Conservation (phyloP, 2,329 filamentous ascomycete species). For the Leptographium galeiforme region DNA sequence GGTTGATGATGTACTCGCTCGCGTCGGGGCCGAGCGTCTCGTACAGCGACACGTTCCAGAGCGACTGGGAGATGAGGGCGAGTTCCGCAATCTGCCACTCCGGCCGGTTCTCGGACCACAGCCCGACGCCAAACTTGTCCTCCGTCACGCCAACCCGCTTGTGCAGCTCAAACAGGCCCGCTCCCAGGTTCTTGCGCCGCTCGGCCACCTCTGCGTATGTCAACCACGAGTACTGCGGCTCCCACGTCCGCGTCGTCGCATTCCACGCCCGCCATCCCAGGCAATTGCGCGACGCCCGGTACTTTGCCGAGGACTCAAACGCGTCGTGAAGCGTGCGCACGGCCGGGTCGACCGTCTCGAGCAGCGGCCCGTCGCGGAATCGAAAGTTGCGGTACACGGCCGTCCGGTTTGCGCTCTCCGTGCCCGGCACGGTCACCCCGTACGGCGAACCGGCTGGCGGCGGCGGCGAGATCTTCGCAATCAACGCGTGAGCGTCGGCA, state of each 20-base stretch:
- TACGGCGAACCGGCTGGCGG: slow-evolving; percentile 68
- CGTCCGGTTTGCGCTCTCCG: slow-evolving; percentile 57
- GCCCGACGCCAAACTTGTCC: slow-evolving; percentile 58
- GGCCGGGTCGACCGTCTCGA: slow-evolving; percentile 59
- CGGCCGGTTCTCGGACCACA: slow-evolving; percentile 79
- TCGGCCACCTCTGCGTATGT: slow-evolving; percentile 68
- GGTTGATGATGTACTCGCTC: slow-evolving; percentile 92
- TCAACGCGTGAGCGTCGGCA: slow-evolving; percentile 24
- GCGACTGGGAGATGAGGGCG: slow-evolving; percentile 71
- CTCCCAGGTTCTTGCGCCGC: slow-evolving; percentile 72
- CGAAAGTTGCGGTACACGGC: slow-evolving; percentile 75
- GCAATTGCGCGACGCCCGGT: slow-evolving; percentile 54
- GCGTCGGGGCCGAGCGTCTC: slow-evolving; percentile 87
- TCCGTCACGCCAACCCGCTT: slow-evolving; percentile 53
- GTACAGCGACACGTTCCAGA: slow-evolving; percentile 89
- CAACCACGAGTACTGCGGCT: slow-evolving; percentile 67
- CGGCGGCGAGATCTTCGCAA: slow-evolving; percentile 41
- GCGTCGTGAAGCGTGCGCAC: slow-evolving; percentile 64
- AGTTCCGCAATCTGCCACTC: slow-evolving; percentile 89
- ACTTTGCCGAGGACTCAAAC: slow-evolving; percentile 56
- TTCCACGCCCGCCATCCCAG: slow-evolving; percentile 75
- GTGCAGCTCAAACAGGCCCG: slow-evolving; percentile 73
- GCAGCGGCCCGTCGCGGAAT: slow-evolving; percentile 55
- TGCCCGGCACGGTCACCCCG: slow-evolving; percentile 62
- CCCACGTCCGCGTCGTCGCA: slow-evolving; percentile 55